Evolutionary conservation across 176 grass and related monocot genomes (phyloP), one percentile per base, ranked within the genome.

Genomic region (Aegilops longissima): DNA sequence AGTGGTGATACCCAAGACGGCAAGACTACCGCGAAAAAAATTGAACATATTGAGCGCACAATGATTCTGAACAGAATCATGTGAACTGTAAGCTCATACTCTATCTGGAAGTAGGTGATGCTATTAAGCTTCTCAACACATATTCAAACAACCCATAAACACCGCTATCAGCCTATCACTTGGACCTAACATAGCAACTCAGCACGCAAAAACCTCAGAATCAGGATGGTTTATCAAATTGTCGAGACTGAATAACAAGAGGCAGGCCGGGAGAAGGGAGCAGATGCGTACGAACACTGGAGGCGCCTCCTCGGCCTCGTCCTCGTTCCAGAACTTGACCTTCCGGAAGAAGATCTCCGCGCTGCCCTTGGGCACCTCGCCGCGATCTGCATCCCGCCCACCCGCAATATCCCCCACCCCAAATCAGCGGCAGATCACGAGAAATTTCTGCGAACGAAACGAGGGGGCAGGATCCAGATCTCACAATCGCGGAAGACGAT

Each of bases 311-410:
- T 94, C 97, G 65, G 89, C 89, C 93, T 99, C 94, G 39, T 99
- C 97, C 52, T 94, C 94, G 70, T 99, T 99, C 97, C 97, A 97
- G 92, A 99, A 99, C 87, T 99, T 99, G 68, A 99, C 97, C 93
- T 99, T 99, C 49, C 94, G 90, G 78, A 99, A 99, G 82, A 99
- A 99, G 91, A 99, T 99, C 92, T 99, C 97, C 33, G 97, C 94
- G 87, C 97, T 99, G 44, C 92, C 97, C 87, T 99, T 99, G 33
- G 89, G 90, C 80, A 99, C 97, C 87, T 99, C 97, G 71, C 94
- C 94, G 36, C 97, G 94, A 95, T 99, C 97, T 99, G 87, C 70
- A 79, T 17, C 6, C 16, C 18, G 13, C 27, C 61, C 42, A 25
- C 65, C 20, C 17, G 27, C 27, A 4, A 65, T 66, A 66, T 24